Base-by-base conservation (phyloP, 2,329 filamentous ascomycete genomes). In the Fusarium chuoi region DNA sequence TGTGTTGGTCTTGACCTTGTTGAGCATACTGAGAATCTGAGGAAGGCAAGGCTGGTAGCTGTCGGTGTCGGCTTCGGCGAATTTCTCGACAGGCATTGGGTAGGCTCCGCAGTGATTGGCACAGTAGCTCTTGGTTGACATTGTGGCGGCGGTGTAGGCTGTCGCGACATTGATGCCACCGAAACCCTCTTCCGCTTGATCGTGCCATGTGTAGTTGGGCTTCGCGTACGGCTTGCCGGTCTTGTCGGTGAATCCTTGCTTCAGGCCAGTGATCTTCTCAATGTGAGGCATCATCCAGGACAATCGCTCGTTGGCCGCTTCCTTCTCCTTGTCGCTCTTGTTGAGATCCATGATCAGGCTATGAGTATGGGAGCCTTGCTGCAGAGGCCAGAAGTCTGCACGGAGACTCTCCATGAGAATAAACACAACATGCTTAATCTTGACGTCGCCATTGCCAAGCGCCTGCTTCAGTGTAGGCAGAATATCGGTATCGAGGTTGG, bases 31-130 rank as follows among this genome's bases (percentile, higher is more conserved):
- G 35, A 83, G 72, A 26, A 83, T 75, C 56, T 83, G 85, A 2
- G 85, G 82, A 49, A 87, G 65, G 33, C 85, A 86, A 5, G 85
- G 85, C 63, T 86, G 83, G 68, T 86, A 86, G 52, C 84, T 79
- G 57, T 85, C 80, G 35, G 83, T 78, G 18, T 81, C 72, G 56
- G 81, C 84, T 65, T 86, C 85, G 49, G 79, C 78, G 44, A 86
- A 85, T 71, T 84, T 84, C 65, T 86, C 84, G 12, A 82, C 82
- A 8, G 84, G 79, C 66, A 86, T 78, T 2, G 85, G 84, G 4
- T 79, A 81, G 39, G 84, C 75, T n/a, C 85, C 85, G 55, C 85
- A 86, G 44, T 85, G 77, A 28, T 82, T 84, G 26, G 83, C 84
- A 1, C 80, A 79, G 15, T 86, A 64, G 63, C 83, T 85, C 74